A percentile compares a stretch with the other conserved stretches of the same genome.
phyloP scores from a whole-genome alignment of 2,329 filamentous ascomycete genomes.

The Berkeleyomyces rouxiae region DNA sequence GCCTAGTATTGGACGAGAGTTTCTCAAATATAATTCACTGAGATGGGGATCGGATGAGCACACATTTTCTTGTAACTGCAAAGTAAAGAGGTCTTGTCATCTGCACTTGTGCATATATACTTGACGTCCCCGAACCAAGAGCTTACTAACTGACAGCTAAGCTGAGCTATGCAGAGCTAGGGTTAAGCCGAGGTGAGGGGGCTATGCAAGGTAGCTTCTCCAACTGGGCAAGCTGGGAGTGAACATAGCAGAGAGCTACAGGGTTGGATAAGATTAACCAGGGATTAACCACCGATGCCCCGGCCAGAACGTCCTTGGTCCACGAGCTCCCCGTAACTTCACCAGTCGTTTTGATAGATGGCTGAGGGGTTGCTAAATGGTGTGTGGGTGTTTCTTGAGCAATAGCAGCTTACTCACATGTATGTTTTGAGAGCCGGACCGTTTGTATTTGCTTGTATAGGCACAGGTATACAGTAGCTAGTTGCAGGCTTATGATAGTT shows the following conservation, averaged over 20 bases:
- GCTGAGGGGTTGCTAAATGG: background rate
- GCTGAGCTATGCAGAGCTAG: background rate
- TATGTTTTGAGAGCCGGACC: no score
- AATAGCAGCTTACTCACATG: no score
- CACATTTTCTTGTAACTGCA: no score
- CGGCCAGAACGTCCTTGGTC: background rate
- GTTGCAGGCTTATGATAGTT: no score
- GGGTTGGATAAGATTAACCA: background rate
- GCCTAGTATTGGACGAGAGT: no score
- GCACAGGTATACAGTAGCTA: no score
- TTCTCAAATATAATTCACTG: no score
- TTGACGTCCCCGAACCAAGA: background rate
- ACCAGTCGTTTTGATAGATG: background rate
- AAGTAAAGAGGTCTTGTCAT: no score
- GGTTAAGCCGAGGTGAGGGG: background rate
- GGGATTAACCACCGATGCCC: background rate
- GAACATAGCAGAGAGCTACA: background rate
- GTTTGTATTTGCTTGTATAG: no score
- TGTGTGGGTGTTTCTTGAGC: no score
- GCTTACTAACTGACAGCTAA: background rate
- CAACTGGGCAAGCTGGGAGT: background rate
- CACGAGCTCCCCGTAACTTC: background rate
- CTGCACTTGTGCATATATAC: no score
- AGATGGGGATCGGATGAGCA: no score
- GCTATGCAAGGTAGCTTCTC: background rate